Evolutionary conservation across 306 rosid genomes (phyloP).

Genomic region (Cyclanthera cordifolia): DNA sequence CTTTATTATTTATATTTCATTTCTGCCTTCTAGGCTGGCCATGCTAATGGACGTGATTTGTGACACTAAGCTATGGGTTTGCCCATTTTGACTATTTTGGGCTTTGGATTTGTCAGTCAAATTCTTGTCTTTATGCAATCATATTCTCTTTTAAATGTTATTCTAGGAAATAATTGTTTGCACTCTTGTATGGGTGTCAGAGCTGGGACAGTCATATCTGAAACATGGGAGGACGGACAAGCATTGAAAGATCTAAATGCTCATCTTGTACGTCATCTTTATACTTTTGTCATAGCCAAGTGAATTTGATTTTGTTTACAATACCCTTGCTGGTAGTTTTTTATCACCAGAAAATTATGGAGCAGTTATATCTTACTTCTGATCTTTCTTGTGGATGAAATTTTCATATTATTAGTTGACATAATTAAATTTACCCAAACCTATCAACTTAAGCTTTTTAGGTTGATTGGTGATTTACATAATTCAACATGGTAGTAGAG

Average conservation of each 20-base stretch:
- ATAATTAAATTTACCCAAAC: no score
- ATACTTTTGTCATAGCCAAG: background rate
- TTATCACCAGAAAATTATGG: background rate
- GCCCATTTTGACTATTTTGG: no score
- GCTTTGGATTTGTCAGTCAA: no score
- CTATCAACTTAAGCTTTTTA: no score
- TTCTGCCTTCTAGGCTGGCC: no score
- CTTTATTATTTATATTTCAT: no score
- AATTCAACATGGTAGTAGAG: no score
- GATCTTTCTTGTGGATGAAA: background rate
- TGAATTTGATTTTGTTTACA: background rate
- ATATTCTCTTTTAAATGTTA: background rate
- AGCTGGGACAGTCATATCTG: constrained; percentile 96
- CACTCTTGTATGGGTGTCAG: constrained; percentile 33
- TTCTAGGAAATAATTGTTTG: background rate
- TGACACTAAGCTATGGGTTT: no score
- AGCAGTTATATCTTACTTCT: background rate
- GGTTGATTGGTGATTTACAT: no score
- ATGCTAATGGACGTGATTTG: no score
- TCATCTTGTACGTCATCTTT: constrained; percentile 70
- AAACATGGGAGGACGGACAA: constrained; percentile 99
- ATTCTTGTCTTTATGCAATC: background rate
- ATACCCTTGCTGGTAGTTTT: background rate
- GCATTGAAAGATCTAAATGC: constrained; percentile 78
- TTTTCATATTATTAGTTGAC: no score